Evolutionary conservation across 352 stramenopile genomes (phyloP).

Genomic region (Pythium apleroticum): DNA sequence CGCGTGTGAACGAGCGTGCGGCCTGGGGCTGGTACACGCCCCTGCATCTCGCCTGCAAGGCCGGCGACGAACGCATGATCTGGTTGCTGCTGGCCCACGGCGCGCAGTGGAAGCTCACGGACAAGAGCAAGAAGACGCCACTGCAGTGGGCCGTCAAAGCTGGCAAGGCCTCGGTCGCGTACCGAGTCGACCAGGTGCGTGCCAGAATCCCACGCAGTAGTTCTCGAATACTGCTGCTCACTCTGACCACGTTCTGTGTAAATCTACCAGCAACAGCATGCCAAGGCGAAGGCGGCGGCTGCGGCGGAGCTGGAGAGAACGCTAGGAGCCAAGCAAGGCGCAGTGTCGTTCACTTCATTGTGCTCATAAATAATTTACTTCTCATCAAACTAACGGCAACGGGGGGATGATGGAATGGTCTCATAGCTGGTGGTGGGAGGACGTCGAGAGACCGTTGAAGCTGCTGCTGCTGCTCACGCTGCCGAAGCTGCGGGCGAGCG

Average conservation of each 20-base stretch:
- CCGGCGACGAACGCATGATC: conserved; percentile 60
- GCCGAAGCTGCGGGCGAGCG: conserved; percentile 43
- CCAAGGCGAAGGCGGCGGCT: not conserved
- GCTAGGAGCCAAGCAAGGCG: not conserved
- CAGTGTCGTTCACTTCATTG: not conserved
- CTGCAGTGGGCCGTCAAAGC: conserved; percentile 68
- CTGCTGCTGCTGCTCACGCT: conserved; percentile 61
- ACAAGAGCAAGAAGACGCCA: conserved; percentile 73
- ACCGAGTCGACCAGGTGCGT: conserved; percentile 70
- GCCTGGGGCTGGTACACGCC: conserved; percentile 81
- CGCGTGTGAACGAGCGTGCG: conserved; percentile 53
- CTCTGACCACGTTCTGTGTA: too few relatives aligned
- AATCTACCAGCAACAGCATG: conserved; percentile 4
- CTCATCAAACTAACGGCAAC: too few relatives aligned
- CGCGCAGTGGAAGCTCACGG: conserved; percentile 48
- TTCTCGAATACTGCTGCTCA: not conserved
- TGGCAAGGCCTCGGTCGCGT: conserved; percentile 68
- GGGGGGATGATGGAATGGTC: too few relatives aligned
- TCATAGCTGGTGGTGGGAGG: conserved; percentile 30
- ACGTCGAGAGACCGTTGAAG: conserved; percentile 23
- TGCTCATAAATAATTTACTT: conserved; percentile 9
- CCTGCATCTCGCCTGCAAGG: conserved; percentile 74
- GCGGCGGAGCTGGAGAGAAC: not conserved
- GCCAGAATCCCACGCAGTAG: too few relatives aligned
- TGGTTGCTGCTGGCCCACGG: conserved; percentile 60